Base-by-base conservation (phyloP, 2,329 filamentous ascomycete species). In the Golovinomyces cichoracearum region DNA sequence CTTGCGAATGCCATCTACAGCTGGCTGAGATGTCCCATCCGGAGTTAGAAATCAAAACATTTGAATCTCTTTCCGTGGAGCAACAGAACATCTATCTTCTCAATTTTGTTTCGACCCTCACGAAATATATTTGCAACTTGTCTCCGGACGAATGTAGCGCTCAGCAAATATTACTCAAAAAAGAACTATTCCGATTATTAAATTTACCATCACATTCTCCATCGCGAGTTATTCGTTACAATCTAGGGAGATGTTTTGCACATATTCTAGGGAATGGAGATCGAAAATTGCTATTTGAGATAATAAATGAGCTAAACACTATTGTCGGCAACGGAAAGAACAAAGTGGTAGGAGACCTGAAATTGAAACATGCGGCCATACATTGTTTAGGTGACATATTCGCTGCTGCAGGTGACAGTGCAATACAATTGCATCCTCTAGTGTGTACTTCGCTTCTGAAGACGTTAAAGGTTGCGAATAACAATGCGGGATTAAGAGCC, bases 11-110 rank as follows among this genome's bases (percentile, higher is more conserved):
- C 31, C 2, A 15, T 33, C 10, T 33, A 12, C 13, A 33, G n/a
- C n/a, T 4, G 31, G 31, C 31, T n/a, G n/a, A n/a, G 31, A 47
- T 47, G 45, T 46, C 45, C 19, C 23, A n/a, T 59, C 79, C 78
- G 47, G 82, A 93, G 68, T 81, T 98, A 62, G 86, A 98, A 61
- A 67, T 93, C 56, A 68, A 78, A 58, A 93, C 93, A 70, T 77
- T 98, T 45, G 80, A 93, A 64, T 73, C 82, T 48, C 74, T 95
- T 44, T 83, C 88, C 40, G 76, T 83, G 48, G 90, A 98, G 66
- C 90, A 98, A 63, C 90, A 98, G 65, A 86, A 94, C 59, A 74
- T 98, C 12, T 92, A 90, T 63, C 73, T 98, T 53, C 71, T 98
- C 51, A 92, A 79, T 23, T 94, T 92, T 61, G 80, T 86, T 31